Evolutionary conservation across 2,329 filamentous ascomycete species (phyloP).

Genomic region (Pleomassaria siparia): DNA sequence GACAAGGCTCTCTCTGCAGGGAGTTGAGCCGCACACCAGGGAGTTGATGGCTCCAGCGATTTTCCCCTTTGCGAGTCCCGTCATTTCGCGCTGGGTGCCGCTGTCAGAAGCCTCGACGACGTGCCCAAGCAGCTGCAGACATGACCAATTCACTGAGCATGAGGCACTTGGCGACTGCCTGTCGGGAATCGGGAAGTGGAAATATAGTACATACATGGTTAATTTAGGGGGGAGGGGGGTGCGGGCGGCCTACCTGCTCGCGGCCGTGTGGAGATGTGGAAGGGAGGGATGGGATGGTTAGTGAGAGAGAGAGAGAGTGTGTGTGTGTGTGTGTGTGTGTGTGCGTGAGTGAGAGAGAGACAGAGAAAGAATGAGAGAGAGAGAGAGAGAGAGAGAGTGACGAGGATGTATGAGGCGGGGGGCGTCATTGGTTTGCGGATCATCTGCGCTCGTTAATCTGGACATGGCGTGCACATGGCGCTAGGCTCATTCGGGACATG

Average conservation of each 20-base stretch:
- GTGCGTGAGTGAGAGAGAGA: no score
- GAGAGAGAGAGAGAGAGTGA: no score
- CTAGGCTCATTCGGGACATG: constrained; percentile 40
- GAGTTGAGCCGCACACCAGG: neutral
- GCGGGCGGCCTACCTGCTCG: no score
- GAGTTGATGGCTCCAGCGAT: neutral
- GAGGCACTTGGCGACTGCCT: constrained; percentile 18
- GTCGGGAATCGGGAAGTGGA: constrained; percentile 12
- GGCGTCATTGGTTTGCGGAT: constrained; percentile 30
- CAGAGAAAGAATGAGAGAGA: no score
- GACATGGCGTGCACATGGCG: no score
- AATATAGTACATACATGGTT: no score
- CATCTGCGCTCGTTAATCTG: constrained; percentile 40
- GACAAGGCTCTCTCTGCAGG: neutral
- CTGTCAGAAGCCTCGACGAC: constrained; percentile 5
- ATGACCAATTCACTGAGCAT: constrained; percentile 4
- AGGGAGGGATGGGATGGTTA: no score
- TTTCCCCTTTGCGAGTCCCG: neutral
- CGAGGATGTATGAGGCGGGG: constrained; percentile 15
- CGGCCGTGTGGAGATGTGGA: constrained; percentile 18
- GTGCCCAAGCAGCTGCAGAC: constrained; percentile 2
- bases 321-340: no score
- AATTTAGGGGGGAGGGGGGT: no score
- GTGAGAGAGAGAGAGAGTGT: no score
- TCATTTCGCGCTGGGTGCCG: neutral